A percentile compares a stretch with the other conserved stretches of the same genome.
Conservation (phyloP, 148 eudicot genomes). For the Chenopodium album region DNA sequence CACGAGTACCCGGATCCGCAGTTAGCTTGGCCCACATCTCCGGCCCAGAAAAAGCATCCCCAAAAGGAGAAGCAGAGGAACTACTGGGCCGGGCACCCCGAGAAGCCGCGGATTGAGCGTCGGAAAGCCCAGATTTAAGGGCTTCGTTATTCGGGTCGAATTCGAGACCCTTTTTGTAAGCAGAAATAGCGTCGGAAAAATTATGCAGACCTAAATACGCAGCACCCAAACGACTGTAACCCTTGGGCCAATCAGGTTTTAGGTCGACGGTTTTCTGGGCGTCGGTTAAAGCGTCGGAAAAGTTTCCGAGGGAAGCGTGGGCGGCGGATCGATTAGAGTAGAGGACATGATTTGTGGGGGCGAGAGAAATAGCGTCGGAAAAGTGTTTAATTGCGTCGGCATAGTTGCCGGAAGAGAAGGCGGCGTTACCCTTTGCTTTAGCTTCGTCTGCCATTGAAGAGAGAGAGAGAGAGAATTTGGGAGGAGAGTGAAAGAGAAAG, state of each 20-base stretch:
- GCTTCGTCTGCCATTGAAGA: conserved; percentile 83
- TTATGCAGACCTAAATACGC: conserved; percentile 58
- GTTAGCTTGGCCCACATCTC: conserved; percentile 97
- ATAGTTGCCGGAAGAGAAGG: conserved; percentile 74
- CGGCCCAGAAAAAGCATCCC: conserved; percentile 79
- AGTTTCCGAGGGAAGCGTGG: conserved; percentile 62
- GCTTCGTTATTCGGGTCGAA: conserved; percentile 73
- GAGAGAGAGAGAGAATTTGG: background rate
- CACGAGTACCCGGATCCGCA: conserved; percentile 67
- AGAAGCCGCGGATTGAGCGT: conserved; percentile 49
- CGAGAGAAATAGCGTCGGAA: conserved; percentile 62
- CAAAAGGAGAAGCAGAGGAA: conserved; percentile 48
- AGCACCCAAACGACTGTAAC: conserved; percentile 78
- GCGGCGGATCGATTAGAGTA: conserved; percentile 93
- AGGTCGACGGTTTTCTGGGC: conserved; percentile 78
- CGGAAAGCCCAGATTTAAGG: conserved; percentile 61
- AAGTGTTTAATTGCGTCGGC: conserved; percentile 73
- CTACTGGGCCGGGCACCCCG: background rate
- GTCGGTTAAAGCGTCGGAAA: conserved; percentile 63
- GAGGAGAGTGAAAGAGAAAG: background rate
- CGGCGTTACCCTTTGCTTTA: conserved; percentile 91
- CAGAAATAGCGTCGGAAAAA: conserved; percentile 48
- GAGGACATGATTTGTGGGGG: conserved; percentile 83
- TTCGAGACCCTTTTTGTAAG: conserved; percentile 77
- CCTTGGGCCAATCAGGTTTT: conserved; percentile 81